These are phyloP conservation scores for Chrysanthemum seticuspe DNA, from an alignment of 129 eudicot genomes.

Conservation along the genomic window DNA sequence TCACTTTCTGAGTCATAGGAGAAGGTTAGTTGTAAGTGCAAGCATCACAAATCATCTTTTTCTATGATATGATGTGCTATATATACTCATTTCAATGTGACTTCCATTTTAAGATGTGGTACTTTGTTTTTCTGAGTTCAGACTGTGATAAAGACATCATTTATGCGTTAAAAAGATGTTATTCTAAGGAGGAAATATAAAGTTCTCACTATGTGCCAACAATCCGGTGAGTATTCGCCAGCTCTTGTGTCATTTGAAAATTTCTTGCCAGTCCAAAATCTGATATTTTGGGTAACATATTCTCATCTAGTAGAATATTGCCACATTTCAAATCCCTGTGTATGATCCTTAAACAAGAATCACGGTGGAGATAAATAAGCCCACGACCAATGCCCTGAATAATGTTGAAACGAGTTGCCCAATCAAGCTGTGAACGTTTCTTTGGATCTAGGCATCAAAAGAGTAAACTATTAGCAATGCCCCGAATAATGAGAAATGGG, in stretches of 20 bases:
- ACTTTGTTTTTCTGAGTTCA: neutral
- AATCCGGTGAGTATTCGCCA: constrained; percentile 24
- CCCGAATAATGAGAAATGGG: neutral
- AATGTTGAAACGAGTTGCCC: constrained; percentile 32
- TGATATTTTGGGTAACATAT: neutral
- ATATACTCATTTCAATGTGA: too few species aligned
- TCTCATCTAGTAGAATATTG: too few species aligned
- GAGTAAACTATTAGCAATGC: neutral
- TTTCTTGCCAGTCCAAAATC: constrained; percentile 42
- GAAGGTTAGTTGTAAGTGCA: too few species aligned
- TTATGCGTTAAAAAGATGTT: neutral
- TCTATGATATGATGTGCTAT: too few species aligned
- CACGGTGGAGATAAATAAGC: constrained; percentile 42
- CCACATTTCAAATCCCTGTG: too few species aligned
- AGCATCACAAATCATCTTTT: too few species aligned
- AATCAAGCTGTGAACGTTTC: constrained; percentile 28
- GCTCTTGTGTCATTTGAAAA: constrained; percentile 35
- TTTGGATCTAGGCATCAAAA: constrained; percentile 27
- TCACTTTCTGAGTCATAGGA: too few species aligned
- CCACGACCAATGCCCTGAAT: constrained; percentile 35
- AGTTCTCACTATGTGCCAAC: constrained; percentile 35
- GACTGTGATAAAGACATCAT: neutral
- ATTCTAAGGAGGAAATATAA: neutral
- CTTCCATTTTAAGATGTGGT: neutral
- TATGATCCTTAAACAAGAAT: constrained; percentile 25